phyloP scores from a whole-genome alignment of 2,329 filamentous ascomycete species.

The Phialemoniopsis sp. region DNA sequence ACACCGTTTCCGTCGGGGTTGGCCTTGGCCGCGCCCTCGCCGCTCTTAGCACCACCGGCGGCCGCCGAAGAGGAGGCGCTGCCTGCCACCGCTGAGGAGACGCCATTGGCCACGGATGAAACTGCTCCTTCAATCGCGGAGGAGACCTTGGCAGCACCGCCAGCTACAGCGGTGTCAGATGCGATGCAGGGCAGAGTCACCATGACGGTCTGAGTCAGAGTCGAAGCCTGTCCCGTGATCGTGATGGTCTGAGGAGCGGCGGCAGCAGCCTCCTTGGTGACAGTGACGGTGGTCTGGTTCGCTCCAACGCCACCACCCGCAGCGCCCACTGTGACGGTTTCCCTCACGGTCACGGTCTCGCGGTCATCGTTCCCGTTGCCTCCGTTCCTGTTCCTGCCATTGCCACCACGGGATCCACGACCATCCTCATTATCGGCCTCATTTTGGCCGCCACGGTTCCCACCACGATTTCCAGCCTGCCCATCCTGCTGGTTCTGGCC shows the following conservation, averaged over 20 bases:
- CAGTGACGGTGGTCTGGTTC: constrained; percentile 3
- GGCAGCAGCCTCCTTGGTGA: not conserved
- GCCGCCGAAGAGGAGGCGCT: not conserved
- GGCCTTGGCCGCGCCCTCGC: not conserved
- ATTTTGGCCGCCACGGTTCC: too few relatives aligned
- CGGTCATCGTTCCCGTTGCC: constrained; percentile 10
- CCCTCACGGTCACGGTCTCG: constrained; percentile 14
- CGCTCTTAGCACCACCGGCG: not conserved
- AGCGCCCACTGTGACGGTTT: constrained; percentile 29
- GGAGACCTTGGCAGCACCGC: too few relatives aligned
- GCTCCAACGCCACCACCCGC: constrained; percentile 3
- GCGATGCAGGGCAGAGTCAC: too few relatives aligned
- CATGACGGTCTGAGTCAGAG: too few relatives aligned
- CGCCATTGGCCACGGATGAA: not conserved
- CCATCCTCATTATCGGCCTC: not conserved
- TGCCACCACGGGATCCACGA: constrained; percentile 4
- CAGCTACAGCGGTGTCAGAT: too few relatives aligned
- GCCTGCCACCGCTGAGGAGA: not conserved
- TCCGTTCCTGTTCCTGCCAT: constrained; percentile 8
- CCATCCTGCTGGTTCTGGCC: too few relatives aligned
- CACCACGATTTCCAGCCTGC: too few relatives aligned
- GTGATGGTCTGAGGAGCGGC: not conserved
- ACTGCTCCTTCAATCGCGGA: too few relatives aligned
- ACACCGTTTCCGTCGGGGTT: constrained; percentile 5
- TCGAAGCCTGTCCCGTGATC: not conserved